phyloP scores from a whole-genome alignment of 2,329 filamentous ascomycete genomes.

The Hymenoscyphus fructigenus region DNA sequence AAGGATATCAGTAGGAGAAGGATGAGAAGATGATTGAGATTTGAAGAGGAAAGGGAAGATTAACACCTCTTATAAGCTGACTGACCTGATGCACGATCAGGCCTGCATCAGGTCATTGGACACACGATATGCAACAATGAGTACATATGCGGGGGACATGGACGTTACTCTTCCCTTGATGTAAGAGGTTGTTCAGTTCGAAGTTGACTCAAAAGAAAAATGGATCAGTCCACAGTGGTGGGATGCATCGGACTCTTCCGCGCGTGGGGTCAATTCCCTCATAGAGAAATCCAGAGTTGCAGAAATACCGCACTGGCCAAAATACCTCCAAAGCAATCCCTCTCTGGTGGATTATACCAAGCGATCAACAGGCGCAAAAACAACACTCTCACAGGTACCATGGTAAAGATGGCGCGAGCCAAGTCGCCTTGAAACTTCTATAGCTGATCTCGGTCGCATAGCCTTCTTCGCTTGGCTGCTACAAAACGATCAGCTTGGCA shows the following conservation, averaged over 20 bases:
- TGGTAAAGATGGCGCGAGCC: background rate
- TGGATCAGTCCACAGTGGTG: constrained; percentile 3
- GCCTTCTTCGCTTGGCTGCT: background rate
- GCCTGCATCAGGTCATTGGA: background rate
- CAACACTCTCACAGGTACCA: background rate
- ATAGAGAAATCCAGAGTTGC: background rate
- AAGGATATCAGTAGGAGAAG: background rate
- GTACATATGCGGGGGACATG: constrained; percentile 1
- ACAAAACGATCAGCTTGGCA: background rate
- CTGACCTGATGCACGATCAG: background rate
- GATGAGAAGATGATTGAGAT: background rate
- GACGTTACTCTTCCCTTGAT: background rate
- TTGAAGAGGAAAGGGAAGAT: background rate
- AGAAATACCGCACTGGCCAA: constrained; percentile 3
- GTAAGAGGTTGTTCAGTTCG: background rate
- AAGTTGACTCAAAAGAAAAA: constrained; percentile 1
- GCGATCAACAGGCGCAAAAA: background rate
- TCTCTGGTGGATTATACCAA: background rate
- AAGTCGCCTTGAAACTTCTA: constrained; percentile 1
- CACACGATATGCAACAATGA: background rate
- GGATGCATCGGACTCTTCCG: constrained; percentile 2
- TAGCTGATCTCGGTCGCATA: background rate
- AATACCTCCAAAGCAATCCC: background rate
- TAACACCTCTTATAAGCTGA: background rate
- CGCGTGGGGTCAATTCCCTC: constrained; percentile 4